These are phyloP conservation scores for Aegilops longissima DNA, from an alignment of 176 grass and related monocot genomes.

Conservation along the genomic window DNA sequence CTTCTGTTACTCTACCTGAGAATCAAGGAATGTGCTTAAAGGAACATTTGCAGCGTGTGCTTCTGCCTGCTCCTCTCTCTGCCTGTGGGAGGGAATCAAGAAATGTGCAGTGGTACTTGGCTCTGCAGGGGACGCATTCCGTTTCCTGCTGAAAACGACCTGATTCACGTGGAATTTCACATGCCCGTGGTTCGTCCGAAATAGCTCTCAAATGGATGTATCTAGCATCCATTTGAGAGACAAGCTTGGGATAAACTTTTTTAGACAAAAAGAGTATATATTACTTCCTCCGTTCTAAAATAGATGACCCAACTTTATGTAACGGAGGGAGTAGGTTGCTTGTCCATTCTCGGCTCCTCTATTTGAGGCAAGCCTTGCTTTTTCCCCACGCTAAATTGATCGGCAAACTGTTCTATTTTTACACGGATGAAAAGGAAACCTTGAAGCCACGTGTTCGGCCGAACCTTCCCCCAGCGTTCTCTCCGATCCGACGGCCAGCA, in stretches of 20 bases:
- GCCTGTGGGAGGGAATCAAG: background rate
- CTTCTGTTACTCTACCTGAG: background rate
- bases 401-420: background rate
- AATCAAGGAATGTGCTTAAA: background rate
- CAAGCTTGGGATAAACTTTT: too few relatives aligned
- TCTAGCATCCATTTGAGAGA: too few relatives aligned
- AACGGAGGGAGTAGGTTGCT: background rate
- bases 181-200: background rate
- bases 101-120: background rate
- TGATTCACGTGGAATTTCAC: background rate
- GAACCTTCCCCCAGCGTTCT: background rate
- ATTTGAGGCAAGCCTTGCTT: background rate
- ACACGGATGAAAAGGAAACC: background rate
- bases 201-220: too few relatives aligned
- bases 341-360: background rate
- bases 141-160: background rate
- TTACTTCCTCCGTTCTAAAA: too few relatives aligned
- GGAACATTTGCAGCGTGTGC: too few relatives aligned
- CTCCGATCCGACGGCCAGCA: background rate
- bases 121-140: background rate
- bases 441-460: slow-evolving; percentile 29
- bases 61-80: too few relatives aligned
- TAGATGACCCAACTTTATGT: too few relatives aligned
- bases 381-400: background rate
- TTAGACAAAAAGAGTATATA: background rate